Conservation (phyloP, 352 stramenopile species). For the Phytophthora tubulina region DNA sequence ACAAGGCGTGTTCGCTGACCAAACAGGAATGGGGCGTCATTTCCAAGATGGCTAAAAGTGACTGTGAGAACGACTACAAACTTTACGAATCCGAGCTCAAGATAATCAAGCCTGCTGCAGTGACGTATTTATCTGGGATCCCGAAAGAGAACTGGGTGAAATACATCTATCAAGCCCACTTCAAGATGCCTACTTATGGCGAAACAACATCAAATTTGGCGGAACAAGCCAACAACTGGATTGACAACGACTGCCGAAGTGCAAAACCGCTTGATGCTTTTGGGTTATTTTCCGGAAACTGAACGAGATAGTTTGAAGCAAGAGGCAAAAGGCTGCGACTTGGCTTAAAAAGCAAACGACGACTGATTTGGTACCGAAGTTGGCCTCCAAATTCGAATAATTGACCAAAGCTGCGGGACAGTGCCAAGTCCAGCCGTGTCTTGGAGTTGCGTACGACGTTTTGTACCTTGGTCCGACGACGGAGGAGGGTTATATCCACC, state of each 20-base stretch:
- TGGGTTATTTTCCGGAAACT: not conserved
- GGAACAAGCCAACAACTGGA: slow-evolving; percentile 29
- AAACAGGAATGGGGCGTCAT: no score
- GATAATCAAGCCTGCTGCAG: slow-evolving; percentile 2
- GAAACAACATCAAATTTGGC: slow-evolving; percentile 36
- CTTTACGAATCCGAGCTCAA: not conserved
- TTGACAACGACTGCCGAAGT: not conserved
- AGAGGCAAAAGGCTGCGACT: not conserved
- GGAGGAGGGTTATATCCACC: not conserved
- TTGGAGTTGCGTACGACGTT: not conserved
- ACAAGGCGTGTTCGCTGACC: no score
- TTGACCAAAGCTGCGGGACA: not conserved
- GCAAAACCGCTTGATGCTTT: slow-evolving; percentile 1
- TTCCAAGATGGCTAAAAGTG: not conserved
- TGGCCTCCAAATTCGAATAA: not conserved
- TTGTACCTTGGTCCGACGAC: not conserved
- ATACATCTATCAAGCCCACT: slow-evolving; percentile 32
- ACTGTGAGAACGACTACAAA: slow-evolving; percentile 2
- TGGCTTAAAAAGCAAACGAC: not conserved
- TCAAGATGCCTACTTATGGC: slow-evolving; percentile 27
- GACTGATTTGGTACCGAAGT: not conserved
- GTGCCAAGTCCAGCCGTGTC: not conserved
- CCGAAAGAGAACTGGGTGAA: slow-evolving; percentile 29
- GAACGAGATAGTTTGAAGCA: not conserved
- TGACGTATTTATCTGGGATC: slow-evolving; percentile 7